Conservation (phyloP, 768 basidiomycete genomes). For the Termitomyces sp. region DNA sequence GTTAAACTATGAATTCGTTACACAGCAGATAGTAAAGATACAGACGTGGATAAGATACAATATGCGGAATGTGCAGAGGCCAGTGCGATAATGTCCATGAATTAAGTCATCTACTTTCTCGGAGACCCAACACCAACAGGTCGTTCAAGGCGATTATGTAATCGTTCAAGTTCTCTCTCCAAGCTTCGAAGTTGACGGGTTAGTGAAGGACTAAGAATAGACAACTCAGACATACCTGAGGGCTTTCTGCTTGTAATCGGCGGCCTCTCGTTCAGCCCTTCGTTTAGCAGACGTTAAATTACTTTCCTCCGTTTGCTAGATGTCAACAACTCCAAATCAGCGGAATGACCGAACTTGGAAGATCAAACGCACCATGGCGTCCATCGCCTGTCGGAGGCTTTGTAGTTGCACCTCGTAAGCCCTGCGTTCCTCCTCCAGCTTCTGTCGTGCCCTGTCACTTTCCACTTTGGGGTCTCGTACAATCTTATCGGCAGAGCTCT, state of each 20-base stretch:
- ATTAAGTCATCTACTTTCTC: slow-evolving; percentile 19
- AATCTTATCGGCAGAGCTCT: slow-evolving; percentile 26
- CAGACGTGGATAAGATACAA: slow-evolving; percentile 16
- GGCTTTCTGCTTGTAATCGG: slow-evolving; percentile 65
- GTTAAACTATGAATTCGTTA: slow-evolving; percentile 3
- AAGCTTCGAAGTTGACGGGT: slow-evolving; percentile 29
- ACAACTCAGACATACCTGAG: slow-evolving; percentile 43
- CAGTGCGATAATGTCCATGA: slow-evolving; percentile 6
- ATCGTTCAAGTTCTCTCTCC: slow-evolving; percentile 64
- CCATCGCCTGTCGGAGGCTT: slow-evolving; percentile 52
- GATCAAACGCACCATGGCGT: slow-evolving; percentile 46
- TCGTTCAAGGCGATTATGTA: slow-evolving; percentile 58
- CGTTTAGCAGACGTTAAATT: slow-evolving; percentile 68
- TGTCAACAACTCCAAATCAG: neutral
- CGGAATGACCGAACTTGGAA: neutral
- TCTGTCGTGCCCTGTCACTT: slow-evolving; percentile 52
- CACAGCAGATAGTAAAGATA: slow-evolving; percentile 13
- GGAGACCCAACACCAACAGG: slow-evolving; percentile 38
- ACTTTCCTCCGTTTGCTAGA: slow-evolving; percentile 65
- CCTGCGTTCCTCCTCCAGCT: slow-evolving; percentile 63
- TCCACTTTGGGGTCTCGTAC: slow-evolving; percentile 52
- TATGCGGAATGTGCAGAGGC: slow-evolving; percentile 1
- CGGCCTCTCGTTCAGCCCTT: slow-evolving; percentile 71
- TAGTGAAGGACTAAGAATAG: slow-evolving; percentile 1
- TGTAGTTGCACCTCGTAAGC: slow-evolving; percentile 53